Percentiles rank a stretch among this genome's conserved stretches.
These are phyloP conservation scores for Acanthamoeba lugdunensis DNA, from an alignment of 208 protist genomes.

Conservation along the genomic window DNA sequence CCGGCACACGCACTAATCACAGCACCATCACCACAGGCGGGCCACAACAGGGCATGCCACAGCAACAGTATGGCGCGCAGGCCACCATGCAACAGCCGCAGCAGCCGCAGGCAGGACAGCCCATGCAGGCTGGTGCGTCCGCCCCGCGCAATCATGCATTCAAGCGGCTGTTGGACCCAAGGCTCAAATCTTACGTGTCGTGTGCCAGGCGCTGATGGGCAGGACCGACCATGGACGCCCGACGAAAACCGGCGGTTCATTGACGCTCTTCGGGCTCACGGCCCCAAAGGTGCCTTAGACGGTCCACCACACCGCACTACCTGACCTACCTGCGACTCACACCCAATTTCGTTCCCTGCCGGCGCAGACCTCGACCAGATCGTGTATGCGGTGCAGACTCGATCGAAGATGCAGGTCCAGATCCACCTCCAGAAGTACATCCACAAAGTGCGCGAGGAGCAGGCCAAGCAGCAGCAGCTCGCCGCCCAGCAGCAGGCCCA, in stretches of 20 bases:
- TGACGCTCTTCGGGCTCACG: neutral
- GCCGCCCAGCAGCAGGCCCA: too few relatives aligned
- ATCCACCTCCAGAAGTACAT: neutral
- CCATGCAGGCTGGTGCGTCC: too few relatives aligned
- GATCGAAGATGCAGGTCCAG: neutral
- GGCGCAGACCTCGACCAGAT: neutral
- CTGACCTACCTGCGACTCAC: too few relatives aligned
- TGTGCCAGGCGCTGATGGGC: neutral
- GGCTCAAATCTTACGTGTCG: neutral
- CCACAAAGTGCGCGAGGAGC: neutral
- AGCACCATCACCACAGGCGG: too few relatives aligned
- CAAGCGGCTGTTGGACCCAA: too few relatives aligned
- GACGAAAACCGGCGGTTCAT: slow-evolving; percentile 11
- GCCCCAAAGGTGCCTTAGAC: neutral
- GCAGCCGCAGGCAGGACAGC: too few relatives aligned
- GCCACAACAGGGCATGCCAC: too few relatives aligned
- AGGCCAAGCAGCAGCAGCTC: neutral
- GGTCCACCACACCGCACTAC: neutral
- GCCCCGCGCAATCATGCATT: too few relatives aligned
- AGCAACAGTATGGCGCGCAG: too few relatives aligned
- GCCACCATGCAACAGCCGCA: too few relatives aligned
- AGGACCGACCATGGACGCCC: neutral
- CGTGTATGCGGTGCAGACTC: neutral
- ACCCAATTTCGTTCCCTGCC: neutral
- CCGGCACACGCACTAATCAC: too few relatives aligned